Evolutionary conservation across 2,329 filamentous ascomycete species (phyloP).

Genomic region (Pezicula carpinea): DNA sequence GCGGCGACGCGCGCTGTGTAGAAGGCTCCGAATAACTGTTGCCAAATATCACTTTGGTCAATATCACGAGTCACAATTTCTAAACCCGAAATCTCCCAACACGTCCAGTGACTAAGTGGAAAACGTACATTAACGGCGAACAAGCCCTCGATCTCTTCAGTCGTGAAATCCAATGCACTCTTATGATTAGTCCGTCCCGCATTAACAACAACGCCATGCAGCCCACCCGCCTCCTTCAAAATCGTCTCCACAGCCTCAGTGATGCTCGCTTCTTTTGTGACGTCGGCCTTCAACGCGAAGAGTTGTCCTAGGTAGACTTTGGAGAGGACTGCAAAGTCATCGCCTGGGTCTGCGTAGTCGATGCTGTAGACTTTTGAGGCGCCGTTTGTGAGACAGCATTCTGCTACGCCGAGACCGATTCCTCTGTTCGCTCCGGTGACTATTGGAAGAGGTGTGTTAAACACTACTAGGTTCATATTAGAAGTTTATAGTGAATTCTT

Average conservation of each 20-base stretch:
- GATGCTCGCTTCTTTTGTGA: constrained; percentile 42
- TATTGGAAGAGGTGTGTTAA: constrained; percentile 8
- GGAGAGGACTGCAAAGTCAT: constrained; percentile 35
- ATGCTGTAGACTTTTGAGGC: constrained; percentile 41
- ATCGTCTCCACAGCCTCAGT: constrained; percentile 40
- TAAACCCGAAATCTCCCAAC: no score
- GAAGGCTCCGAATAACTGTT: constrained; percentile 38
- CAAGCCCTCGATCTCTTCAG: constrained; percentile 39
- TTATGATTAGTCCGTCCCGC: constrained; percentile 48
- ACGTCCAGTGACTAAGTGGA: neutral
- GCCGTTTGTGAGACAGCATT: constrained; percentile 41
- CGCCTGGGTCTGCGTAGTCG: constrained; percentile 37
- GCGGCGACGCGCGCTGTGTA: constrained; percentile 38
- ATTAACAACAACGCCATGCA: constrained; percentile 47
- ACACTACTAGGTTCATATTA: neutral
- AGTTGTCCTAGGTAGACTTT: constrained; percentile 36
- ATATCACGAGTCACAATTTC: no score
- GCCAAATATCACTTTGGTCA: neutral
- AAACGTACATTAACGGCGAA: constrained; percentile 35
- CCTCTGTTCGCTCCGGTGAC: constrained; percentile 34
- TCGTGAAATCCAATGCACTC: constrained; percentile 44
- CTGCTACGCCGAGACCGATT: constrained; percentile 41
- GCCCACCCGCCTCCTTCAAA: constrained; percentile 35
- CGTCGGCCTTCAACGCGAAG: constrained; percentile 38
- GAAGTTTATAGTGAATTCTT: constrained; percentile 2